Evolutionary conservation across 192 early-diverging fungal genomes (phyloP).

Genomic region (Coemansia biformis): DNA sequence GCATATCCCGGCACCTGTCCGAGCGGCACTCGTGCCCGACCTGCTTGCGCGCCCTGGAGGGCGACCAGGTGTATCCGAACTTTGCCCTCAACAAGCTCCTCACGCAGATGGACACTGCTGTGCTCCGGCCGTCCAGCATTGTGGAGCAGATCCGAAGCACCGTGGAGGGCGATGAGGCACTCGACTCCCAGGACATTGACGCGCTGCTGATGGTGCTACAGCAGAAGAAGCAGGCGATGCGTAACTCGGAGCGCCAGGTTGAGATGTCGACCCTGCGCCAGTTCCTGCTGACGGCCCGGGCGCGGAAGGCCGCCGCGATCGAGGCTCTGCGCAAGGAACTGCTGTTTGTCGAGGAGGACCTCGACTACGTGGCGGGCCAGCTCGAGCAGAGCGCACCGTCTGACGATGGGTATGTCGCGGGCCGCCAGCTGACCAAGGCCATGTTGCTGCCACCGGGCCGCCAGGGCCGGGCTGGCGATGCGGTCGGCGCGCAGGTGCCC

Average conservation of each 20-base stretch:
- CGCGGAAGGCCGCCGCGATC: conserved; percentile 53
- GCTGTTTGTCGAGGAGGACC: conserved; percentile 35
- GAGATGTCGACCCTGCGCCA: conserved; percentile 58
- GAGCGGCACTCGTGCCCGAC: conserved; percentile 62
- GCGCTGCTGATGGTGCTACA: conserved; percentile 54
- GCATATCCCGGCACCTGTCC: conserved; percentile 65
- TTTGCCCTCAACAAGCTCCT: conserved; percentile 55
- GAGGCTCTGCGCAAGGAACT: conserved; percentile 44
- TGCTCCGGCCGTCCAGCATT: conserved; percentile 13
- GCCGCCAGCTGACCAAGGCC: conserved; percentile 11
- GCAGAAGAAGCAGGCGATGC: conserved; percentile 58
- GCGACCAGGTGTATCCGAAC: conserved; percentile 78
- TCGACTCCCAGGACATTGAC: conserved; percentile 59
- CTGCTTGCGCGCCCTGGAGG: conserved; percentile 55
- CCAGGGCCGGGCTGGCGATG: conserved; percentile 6
- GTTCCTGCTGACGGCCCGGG: conserved; percentile 60
- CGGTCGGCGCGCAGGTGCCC: conserved; percentile 35
- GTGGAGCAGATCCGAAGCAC: conserved; percentile 28
- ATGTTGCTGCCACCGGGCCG: conserved; percentile 1
- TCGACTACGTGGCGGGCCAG: conserved; percentile 40
- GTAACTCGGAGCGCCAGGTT: conserved; percentile 52
- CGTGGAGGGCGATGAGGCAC: conserved; percentile 28
- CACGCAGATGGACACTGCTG: conserved; percentile 7
- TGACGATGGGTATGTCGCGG: conserved; percentile 8
- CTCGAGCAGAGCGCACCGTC: conserved; percentile 18